A percentile compares a stretch with the other conserved stretches of the same genome.
Conservation (phyloP, 495 filamentous ascomycete genomes). For the Parmelia sp. region DNA sequence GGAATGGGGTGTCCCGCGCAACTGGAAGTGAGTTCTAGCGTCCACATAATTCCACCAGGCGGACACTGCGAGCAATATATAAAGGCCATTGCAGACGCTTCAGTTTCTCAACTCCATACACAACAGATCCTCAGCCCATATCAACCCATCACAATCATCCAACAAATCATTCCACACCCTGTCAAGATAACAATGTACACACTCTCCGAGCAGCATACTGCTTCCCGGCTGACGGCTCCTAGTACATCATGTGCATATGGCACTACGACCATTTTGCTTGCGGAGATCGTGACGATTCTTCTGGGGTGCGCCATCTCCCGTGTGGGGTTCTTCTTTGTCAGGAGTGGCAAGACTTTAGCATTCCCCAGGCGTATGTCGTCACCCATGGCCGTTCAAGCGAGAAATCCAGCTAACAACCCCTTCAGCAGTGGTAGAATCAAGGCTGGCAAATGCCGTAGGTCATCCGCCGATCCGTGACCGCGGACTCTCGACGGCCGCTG, state of each 20-base stretch:
- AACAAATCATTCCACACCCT: not conserved
- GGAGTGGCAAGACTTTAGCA: too few species aligned
- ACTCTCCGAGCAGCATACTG: not conserved
- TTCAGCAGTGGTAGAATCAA: too few species aligned
- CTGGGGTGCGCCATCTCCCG: too few species aligned
- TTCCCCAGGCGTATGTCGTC: too few species aligned
- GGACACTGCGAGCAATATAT: not conserved
- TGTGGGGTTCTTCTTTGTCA: too few species aligned
- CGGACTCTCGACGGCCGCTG: not conserved
- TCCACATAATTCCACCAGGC: not conserved
- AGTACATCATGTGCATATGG: not conserved
- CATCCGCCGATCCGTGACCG: not conserved
- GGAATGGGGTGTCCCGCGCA: not conserved
- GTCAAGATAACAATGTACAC: not conserved
- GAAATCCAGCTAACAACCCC: too few species aligned
- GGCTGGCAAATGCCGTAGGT: not conserved
- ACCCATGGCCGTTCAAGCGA: too few species aligned
- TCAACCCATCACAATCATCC: not conserved
- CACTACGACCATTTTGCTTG: too few species aligned
- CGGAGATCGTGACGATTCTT: too few species aligned
- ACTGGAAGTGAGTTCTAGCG: not conserved
- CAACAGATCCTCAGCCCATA: not conserved
- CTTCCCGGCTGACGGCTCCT: not conserved
- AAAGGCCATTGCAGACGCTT: not conserved
- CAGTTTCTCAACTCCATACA: not conserved